Evolutionary conservation across 164 flowering plant species (phyloP).

Genomic region (Paratinospora sagittata): DNA sequence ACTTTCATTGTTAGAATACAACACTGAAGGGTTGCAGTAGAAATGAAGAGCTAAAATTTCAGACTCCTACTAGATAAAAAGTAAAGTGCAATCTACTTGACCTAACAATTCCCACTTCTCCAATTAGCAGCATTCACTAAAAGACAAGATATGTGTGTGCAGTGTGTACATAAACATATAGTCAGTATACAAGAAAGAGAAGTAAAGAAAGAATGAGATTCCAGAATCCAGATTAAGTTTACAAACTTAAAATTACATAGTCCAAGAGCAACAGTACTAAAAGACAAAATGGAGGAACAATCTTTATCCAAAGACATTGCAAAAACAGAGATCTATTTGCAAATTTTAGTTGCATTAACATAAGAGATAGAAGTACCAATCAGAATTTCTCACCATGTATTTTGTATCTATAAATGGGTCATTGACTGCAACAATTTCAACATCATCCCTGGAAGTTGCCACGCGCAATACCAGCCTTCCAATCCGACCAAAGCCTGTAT

Average conservation of each 20-base stretch:
- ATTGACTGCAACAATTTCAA: slow-evolving; percentile 91
- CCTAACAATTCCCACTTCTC: too few species aligned
- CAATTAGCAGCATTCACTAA: too few species aligned
- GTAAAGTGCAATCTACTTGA: too few species aligned
- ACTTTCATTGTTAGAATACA: too few species aligned
- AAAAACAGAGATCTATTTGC: not conserved
- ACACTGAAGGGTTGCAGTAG: too few species aligned
- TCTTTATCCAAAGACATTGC: too few species aligned
- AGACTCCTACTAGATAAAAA: too few species aligned
- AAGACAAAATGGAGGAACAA: too few species aligned
- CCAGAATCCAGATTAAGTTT: not conserved
- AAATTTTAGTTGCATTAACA: not conserved
- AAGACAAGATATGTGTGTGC: too few species aligned
- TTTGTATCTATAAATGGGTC: slow-evolving; percentile 93
- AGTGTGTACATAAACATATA: too few species aligned
- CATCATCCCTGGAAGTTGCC: slow-evolving; percentile 74
- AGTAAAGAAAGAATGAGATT: not conserved
- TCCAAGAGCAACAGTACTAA: not conserved
- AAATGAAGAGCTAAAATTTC: too few species aligned
- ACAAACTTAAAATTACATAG: not conserved
- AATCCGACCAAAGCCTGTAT: slow-evolving; percentile 95
- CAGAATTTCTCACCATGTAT: slow-evolving; percentile 63
- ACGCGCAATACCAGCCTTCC: slow-evolving; percentile 86
- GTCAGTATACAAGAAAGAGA: not conserved
- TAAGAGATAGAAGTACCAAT: not conserved